Evolutionary conservation across 2,329 filamentous ascomycete species (phyloP).

Genomic region (Tolypocladium capitatum): DNA sequence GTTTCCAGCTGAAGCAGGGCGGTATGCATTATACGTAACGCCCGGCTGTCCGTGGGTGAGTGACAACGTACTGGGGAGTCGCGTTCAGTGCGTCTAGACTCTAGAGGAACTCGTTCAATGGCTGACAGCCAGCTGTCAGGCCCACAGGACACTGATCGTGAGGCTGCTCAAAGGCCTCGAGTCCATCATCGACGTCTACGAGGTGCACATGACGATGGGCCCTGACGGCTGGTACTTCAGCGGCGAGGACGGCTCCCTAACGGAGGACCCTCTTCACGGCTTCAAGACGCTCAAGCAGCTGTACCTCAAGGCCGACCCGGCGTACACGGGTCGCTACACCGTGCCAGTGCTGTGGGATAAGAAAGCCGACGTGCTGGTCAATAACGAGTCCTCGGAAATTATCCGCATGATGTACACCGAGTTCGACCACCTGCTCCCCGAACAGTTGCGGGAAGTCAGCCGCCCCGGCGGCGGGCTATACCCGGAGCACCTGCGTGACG

Average conservation of each 20-base stretch:
- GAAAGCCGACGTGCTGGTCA: conserved; percentile 57
- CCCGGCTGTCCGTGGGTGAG: conserved; percentile 51
- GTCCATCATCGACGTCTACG: conserved; percentile 52
- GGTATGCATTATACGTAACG: conserved; percentile 50
- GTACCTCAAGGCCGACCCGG: conserved; percentile 54
- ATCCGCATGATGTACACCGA: conserved; percentile 70
- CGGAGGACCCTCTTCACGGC: conserved; percentile 48
- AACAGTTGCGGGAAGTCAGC: conserved; percentile 35
- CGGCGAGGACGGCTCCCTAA: conserved; percentile 31
- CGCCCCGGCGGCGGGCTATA: conserved; percentile 41
- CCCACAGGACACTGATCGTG: conserved; percentile 61
- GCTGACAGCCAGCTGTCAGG: conserved; percentile 22
- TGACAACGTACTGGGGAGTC: no score
- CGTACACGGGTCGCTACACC: conserved; percentile 58
- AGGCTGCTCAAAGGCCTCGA: conserved; percentile 62
- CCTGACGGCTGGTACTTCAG: conserved; percentile 41
- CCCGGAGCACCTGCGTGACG: conserved; percentile 32
- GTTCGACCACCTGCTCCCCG: conserved; percentile 50
- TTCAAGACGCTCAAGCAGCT: conserved; percentile 56
- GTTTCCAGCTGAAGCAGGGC: conserved; percentile 44
- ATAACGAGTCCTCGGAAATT: conserved; percentile 74
- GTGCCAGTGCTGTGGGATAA: conserved; percentile 63
- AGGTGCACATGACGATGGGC: conserved; percentile 53
- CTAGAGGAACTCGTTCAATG: no score
- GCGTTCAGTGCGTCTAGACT: no score